Percentiles rank a stretch among this genome's conserved stretches.
These are phyloP conservation scores for Blastocystis sp. DNA, from an alignment of 352 stramenopile genomes.

Conservation along the genomic window DNA sequence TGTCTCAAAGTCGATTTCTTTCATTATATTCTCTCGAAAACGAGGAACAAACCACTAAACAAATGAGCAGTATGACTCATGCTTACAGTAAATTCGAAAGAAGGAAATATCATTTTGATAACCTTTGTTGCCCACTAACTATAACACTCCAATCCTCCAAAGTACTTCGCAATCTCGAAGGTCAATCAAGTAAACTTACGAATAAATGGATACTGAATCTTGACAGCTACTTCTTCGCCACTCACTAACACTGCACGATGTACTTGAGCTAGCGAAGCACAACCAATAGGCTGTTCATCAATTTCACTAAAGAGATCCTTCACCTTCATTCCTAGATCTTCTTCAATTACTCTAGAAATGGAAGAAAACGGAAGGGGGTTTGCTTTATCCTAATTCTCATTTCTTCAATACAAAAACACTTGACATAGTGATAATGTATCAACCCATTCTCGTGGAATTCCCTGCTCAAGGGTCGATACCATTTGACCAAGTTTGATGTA, in stretches of 20 bases:
- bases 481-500: slow-evolving; percentile 61
- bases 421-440: slow-evolving; percentile 37
- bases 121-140: slow-evolving; percentile 41
- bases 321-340: slow-evolving; percentile 30
- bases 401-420: neutral
- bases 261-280: slow-evolving; percentile 76
- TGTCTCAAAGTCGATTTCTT: slow-evolving; percentile 59
- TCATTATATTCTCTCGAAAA: slow-evolving; percentile 20
- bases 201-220: slow-evolving; percentile 81
- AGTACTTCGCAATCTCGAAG: slow-evolving; percentile 44
- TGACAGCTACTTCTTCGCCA: slow-evolving; percentile 77
- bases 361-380: slow-evolving; percentile 31
- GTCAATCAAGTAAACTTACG: slow-evolving; percentile 69
- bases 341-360: slow-evolving; percentile 27
- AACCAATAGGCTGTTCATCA: slow-evolving; percentile 73
- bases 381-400: slow-evolving; percentile 46
- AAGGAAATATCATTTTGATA: slow-evolving; percentile 53
- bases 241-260: slow-evolving; percentile 73
- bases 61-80: neutral
- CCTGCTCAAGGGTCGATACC: slow-evolving; percentile 35
- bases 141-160: neutral
- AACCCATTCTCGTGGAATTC: slow-evolving; percentile 45
- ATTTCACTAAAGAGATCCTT: slow-evolving; percentile 2
- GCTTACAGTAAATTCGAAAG: slow-evolving; percentile 57
- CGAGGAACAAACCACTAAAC: slow-evolving; percentile 54